Conservation (phyloP, 164 flowering plant species). For the Annona cherimola region DNA sequence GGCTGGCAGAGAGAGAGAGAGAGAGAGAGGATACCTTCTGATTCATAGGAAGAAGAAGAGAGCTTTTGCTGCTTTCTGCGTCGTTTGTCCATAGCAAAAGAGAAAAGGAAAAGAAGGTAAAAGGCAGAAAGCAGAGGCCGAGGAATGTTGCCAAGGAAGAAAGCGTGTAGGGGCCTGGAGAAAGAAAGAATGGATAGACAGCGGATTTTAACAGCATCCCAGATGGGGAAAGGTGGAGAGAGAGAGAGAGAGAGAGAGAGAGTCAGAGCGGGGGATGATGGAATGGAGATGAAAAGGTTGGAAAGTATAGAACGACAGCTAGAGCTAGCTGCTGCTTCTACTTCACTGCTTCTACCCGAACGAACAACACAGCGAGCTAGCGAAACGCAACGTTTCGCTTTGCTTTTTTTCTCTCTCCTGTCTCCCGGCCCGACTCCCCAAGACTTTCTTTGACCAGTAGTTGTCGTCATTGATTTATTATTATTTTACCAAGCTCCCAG, state of each 20-base stretch:
- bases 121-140: background rate
- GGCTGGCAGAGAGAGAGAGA: background rate
- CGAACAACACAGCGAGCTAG: no score
- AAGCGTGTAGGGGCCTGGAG: background rate
- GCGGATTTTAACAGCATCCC: background rate
- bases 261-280: background rate
- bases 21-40: constrained; percentile 3
- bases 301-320: constrained; percentile 4
- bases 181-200: background rate
- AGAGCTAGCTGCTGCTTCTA: no score
- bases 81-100: background rate
- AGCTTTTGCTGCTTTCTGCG: constrained; percentile 4
- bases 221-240: background rate
- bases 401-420: no score
- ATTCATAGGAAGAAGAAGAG: background rate
- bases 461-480: background rate
- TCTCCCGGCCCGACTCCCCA: background rate
- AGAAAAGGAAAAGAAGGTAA: background rate
- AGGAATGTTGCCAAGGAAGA: background rate
- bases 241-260: background rate
- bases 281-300: background rate
- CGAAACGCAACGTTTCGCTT: no score
- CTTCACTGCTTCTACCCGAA: no score
- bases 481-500: no score
- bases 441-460: constrained; percentile 2